Conservation (phyloP, 441 rosid species). For the Mallotus japonicus region DNA sequence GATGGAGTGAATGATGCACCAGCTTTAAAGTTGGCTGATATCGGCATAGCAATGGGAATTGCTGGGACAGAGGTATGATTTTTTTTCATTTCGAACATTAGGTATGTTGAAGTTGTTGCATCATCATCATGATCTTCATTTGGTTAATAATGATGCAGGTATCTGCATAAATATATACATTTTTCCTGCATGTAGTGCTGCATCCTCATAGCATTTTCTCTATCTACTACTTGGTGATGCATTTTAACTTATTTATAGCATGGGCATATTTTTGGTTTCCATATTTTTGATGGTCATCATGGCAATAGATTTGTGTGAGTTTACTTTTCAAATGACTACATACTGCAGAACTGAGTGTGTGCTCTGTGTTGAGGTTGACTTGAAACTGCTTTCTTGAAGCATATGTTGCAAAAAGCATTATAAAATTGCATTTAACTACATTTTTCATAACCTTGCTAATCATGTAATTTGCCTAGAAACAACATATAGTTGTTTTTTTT, state of each 20-base stretch:
- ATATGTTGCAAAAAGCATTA: background rate
- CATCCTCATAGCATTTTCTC: background rate
- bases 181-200: background rate
- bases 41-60: slow-evolving; percentile 93
- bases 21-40: slow-evolving; percentile 89
- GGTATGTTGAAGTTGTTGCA: too few species aligned
- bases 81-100: background rate
- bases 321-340: background rate
- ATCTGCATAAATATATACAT: background rate
- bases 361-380: background rate
- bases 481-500: background rate
- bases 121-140: background rate
- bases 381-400: background rate
- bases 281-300: background rate
- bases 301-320: background rate
- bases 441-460: background rate
- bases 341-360: background rate
- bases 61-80: slow-evolving; percentile 85
- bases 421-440: background rate
- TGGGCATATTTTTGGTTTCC: background rate
- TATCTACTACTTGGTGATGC: background rate
- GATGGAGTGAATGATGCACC: slow-evolving; percentile 98
- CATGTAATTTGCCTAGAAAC: background rate
- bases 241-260: background rate
- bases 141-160: background rate